Percentiles rank a stretch among this genome's conserved stretches.
phyloP scores from a whole-genome alignment of 306 rosid genomes.

The Mimosa pudica region DNA sequence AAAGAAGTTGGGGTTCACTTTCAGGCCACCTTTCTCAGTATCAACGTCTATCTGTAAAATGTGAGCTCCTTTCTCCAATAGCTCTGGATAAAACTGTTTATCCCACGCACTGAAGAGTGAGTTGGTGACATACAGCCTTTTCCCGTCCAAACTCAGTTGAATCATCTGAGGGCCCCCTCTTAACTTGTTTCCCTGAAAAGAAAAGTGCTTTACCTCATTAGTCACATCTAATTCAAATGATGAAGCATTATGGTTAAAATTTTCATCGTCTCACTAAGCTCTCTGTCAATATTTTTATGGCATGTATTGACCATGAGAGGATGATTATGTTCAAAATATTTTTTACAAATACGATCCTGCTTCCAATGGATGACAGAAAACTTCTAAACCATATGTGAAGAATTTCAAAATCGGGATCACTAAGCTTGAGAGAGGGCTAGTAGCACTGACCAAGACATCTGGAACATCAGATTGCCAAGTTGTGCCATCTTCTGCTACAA shows the following conservation, averaged over 20 bases:
- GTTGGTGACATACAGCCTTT: background rate
- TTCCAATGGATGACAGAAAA: background rate
- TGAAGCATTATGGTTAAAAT: background rate
- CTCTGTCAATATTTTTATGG: background rate
- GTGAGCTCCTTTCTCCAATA: constrained; percentile 71
- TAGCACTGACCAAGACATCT: constrained; percentile 24
- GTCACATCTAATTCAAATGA: background rate
- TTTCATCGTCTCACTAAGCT: background rate
- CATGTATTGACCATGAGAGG: background rate
- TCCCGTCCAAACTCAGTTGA: background rate
- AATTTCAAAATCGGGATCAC: constrained; percentile 25
- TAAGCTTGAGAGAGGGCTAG: background rate
- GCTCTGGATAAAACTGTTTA: constrained; percentile 67
- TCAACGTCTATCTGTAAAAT: constrained; percentile 72
- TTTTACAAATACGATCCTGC: background rate
- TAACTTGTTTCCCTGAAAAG: background rate
- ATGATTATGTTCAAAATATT: background rate
- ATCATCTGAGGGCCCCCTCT: constrained; percentile 4
- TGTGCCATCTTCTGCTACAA: constrained; percentile 1
- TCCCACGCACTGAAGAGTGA: background rate
- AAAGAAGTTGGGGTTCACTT: constrained; percentile 71
- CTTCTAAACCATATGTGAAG: background rate
- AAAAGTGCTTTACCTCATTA: background rate
- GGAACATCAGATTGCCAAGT: constrained; percentile 13
- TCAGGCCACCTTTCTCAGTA: constrained; percentile 69